phyloP scores from a whole-genome alignment of 2,329 filamentous ascomycete species.

The Pseudogymnoascus sp. region DNA sequence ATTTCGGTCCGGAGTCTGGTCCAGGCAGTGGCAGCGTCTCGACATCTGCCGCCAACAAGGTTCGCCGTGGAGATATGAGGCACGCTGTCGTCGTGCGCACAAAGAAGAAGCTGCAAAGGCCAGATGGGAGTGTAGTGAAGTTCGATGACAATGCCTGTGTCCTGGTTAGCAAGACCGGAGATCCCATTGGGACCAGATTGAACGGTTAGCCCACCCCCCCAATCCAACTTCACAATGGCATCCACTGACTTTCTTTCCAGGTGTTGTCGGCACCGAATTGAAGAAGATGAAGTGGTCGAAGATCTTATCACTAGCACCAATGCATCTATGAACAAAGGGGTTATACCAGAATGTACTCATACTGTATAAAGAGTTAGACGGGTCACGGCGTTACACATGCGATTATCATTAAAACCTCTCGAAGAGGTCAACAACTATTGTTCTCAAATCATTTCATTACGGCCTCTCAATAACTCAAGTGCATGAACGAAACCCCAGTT shows the following conservation, averaged over 20 bases:
- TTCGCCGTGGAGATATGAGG: constrained; percentile 90
- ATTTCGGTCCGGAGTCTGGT: constrained; percentile 62
- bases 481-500: constrained; percentile 1
- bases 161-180: constrained; percentile 90
- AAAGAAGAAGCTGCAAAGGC: constrained; percentile 74
- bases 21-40: constrained; percentile 60
- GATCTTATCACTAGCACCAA: constrained; percentile 89
- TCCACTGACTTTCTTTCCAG: constrained; percentile 31
- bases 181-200: constrained; percentile 87
- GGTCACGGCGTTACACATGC: constrained; percentile 6
- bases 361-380: constrained; percentile 6
- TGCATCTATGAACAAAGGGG: constrained; percentile 51
- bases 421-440: constrained; percentile 1
- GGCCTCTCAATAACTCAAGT: not conserved
- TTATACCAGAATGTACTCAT: constrained; percentile 7
- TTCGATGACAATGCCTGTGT: constrained; percentile 99
- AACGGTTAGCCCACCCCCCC: constrained; percentile 49
- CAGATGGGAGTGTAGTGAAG: constrained; percentile 80
- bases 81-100: constrained; percentile 95
- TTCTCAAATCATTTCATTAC: constrained; percentile 5
- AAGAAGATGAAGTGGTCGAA: constrained; percentile 95
- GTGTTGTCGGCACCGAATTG: constrained; percentile 83
- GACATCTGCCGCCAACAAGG: constrained; percentile 75
- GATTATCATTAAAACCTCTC: constrained; percentile 5
- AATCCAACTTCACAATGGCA: not conserved